Conservation (phyloP, 345 rosid species). For the Eucalyptus pauciflora region DNA sequence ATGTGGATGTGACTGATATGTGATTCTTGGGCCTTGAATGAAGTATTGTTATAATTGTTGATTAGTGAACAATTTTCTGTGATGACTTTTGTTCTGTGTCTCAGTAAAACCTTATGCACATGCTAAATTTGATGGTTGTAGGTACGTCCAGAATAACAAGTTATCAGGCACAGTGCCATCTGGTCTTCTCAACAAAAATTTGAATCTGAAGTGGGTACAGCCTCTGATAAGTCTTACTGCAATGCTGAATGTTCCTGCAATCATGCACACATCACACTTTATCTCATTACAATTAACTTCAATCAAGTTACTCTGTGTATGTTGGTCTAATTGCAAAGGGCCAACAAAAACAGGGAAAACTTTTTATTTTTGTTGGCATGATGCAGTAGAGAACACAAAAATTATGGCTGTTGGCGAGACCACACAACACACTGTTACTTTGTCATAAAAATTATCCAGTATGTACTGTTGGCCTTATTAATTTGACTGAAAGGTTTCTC, state of each 20-base stretch:
- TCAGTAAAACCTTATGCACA: neutral
- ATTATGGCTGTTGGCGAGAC: neutral
- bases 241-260: neutral
- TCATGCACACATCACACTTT: neutral
- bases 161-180: constrained; percentile 76
- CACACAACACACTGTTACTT: neutral
- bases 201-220: constrained; percentile 56
- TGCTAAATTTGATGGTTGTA: constrained; percentile 10
- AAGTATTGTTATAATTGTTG: neutral
- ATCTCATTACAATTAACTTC: neutral
- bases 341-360: neutral
- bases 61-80: neutral
- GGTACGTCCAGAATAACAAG: constrained; percentile 81
- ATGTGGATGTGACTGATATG: neutral
- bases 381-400: neutral
- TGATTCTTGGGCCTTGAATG: neutral
- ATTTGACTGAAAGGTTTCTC: neutral
- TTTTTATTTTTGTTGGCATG: neutral
- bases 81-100: neutral
- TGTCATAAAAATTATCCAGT: neutral
- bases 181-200: constrained; percentile 24
- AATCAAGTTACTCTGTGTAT: neutral
- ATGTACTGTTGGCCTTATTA: neutral
- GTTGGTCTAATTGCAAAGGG: neutral
- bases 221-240: neutral